These are phyloP conservation scores for Raffaelea ambrosiae DNA, from an alignment of 2,329 filamentous ascomycete species.

Conservation along the genomic window DNA sequence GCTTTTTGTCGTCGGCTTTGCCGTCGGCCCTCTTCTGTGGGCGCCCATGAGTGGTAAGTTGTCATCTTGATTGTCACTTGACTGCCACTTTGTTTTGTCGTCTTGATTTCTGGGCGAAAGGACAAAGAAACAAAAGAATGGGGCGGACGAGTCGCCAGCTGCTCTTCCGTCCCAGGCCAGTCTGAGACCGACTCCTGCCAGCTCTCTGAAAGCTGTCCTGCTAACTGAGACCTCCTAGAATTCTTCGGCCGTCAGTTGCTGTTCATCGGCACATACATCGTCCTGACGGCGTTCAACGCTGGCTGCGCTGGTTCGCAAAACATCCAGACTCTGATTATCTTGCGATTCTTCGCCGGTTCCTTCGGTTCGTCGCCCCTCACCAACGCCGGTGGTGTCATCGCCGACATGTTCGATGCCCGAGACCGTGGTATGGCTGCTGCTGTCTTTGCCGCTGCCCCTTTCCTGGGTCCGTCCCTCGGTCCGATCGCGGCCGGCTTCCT, in stretches of 20 bases:
- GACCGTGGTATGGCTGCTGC: slow-evolving; percentile 51
- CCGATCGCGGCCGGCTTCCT: slow-evolving; percentile 62
- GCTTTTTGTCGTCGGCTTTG: slow-evolving; percentile 50
- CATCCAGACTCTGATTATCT: slow-evolving; percentile 49
- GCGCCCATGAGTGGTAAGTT: slow-evolving; percentile 39
- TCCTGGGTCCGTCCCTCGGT: slow-evolving; percentile 54
- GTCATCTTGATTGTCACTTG: slow-evolving; percentile 3
- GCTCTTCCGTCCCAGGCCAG: too few species aligned
- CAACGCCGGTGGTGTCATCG: slow-evolving; percentile 54
- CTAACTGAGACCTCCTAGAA: slow-evolving; percentile 28
- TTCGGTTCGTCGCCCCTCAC: slow-evolving; percentile 56
- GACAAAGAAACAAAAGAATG: too few species aligned
- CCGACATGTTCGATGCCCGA: slow-evolving; percentile 47
- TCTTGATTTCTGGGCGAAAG: too few species aligned
- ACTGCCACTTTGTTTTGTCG: not conserved
- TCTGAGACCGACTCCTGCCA: too few species aligned
- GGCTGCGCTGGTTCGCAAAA: slow-evolving; percentile 49
- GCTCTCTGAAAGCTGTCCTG: too few species aligned
- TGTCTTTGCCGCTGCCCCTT: slow-evolving; percentile 57
- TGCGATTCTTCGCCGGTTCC: slow-evolving; percentile 55
- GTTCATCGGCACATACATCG: slow-evolving; percentile 48
- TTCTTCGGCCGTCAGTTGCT: slow-evolving; percentile 51
- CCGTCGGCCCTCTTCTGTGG: slow-evolving; percentile 47
- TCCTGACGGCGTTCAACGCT: slow-evolving; percentile 52
- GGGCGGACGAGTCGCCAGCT: too few species aligned